Base-by-base conservation (phyloP, 2,329 filamentous ascomycete species). In the Scolecobasidium constrictum region DNA sequence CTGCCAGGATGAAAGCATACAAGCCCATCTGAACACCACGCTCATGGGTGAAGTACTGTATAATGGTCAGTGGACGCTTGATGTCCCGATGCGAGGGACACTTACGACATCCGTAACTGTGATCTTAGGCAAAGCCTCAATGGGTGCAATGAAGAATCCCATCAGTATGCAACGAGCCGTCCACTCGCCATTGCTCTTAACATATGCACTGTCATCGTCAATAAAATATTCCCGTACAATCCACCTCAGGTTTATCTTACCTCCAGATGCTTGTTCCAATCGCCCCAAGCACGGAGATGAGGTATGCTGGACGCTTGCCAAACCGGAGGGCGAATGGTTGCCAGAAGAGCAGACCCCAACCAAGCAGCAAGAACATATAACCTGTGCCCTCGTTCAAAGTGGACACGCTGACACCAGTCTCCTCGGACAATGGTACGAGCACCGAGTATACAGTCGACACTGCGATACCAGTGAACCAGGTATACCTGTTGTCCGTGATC, bases 271-370 rank as follows among this genome's bases (percentile, higher is more conserved):
- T n/a, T 13, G n/a, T 17, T 21, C 18, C 59, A 17, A 65, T 57
- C 4, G 61, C 61, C 13, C 61, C 61, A 3, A 64, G 48, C 2
- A 61, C 59, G 2, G 63, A 66, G 23, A 68, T 50, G 2, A 73
- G 52, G 43, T 72, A 73, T 1, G 67, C 63, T 1, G 62, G 59
- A 4, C 70, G 60, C 43, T 71, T 66, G n/a, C 72, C 72, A 46
- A 69, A 73, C 38, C 67, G 65, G 15, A 73, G 52, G 0, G 71
- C 71, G 21, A 75, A 51, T 3, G 72, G 69, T 48, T 74, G 71
- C 65, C 67, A 72, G 34, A 75, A 56, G 3, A 74, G 52, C 47
- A 65, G 64, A 0, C 67, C 69, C 68, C 68, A 72, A 3, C 69
- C 68, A 18, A 71, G 63, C 12, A 68, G 59, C 21, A 73, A 51